phyloP scores from a whole-genome alignment of 75 land plant species.

The Azolla pinnata region DNA sequence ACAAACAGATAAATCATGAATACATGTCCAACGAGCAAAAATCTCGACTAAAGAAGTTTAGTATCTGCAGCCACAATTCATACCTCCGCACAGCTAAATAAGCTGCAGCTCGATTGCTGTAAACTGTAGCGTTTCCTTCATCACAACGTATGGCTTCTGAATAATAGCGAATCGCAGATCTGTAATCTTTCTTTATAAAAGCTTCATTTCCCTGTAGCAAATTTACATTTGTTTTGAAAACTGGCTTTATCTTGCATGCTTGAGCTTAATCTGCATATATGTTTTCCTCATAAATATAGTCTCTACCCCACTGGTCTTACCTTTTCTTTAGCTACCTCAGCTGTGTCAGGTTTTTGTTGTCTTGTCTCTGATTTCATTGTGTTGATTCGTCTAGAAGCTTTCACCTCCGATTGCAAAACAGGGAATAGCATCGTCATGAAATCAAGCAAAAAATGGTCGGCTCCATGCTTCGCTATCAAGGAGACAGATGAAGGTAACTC shows the following conservation, averaged over 20 bases:
- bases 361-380: too few relatives aligned
- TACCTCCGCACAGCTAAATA: conserved; percentile 75
- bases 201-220: conserved; percentile 77
- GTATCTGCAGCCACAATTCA: background rate
- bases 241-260: too few relatives aligned
- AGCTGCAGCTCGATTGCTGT: conserved; percentile 92
- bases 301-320: conserved; percentile 77
- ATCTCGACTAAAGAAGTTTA: background rate
- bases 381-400: background rate
- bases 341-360: too few relatives aligned
- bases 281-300: conserved; percentile 75
- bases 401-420: conserved; percentile 37
- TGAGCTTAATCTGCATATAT: too few relatives aligned
- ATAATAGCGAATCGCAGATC: conserved; percentile 60
- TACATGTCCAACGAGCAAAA: background rate
- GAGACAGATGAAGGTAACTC: conserved; percentile 61
- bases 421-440: conserved; percentile 54
- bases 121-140: conserved; percentile 72
- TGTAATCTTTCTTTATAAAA: conserved; percentile 75
- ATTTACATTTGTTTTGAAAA: too few relatives aligned
- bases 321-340: conserved; percentile 88
- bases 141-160: conserved; percentile 78
- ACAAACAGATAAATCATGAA: background rate
- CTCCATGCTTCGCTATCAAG: conserved; percentile 71
- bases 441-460: conserved; percentile 82